A percentile compares a stretch with the other conserved stretches of the same genome.
Conservation (phyloP, 192 early-diverging fungal species). For the Coemansia sp. region DNA sequence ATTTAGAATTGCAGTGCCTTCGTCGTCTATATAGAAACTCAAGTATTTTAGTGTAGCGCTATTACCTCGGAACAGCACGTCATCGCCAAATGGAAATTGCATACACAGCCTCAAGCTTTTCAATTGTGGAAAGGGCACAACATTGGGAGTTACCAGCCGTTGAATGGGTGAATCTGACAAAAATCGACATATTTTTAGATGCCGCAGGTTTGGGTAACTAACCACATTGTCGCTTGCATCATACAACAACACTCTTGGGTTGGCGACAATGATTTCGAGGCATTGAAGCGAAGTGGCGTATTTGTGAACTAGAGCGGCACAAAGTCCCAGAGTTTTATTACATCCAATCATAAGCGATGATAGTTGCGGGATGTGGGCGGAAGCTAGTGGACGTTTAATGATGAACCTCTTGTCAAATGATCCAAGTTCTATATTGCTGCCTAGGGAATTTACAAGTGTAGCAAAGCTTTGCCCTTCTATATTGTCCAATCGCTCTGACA, state of each 20-base stretch:
- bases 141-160: too few relatives aligned
- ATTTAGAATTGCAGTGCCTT: neutral
- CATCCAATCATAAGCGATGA: neutral
- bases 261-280: neutral
- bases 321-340: neutral
- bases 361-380: neutral
- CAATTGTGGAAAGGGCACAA: constrained; percentile 2
- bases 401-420: neutral
- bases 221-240: neutral
- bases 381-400: neutral
- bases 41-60: constrained; percentile 4
- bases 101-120: neutral
- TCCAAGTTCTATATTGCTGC: neutral
- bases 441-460: neutral
- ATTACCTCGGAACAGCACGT: constrained; percentile 9
- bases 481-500: neutral
- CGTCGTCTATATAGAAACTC: neutral
- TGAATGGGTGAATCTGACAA: neutral
- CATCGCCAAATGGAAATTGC: constrained; percentile 1
- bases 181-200: neutral
- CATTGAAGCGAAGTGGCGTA: neutral
- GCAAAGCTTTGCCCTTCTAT: neutral
- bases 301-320: neutral
- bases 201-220: neutral
- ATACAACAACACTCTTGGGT: neutral